Percentiles rank a stretch among this genome's conserved stretches.
Evolutionary conservation across 805 yeast species (phyloP).

Genomic region (Barnettozyma californica): DNA sequence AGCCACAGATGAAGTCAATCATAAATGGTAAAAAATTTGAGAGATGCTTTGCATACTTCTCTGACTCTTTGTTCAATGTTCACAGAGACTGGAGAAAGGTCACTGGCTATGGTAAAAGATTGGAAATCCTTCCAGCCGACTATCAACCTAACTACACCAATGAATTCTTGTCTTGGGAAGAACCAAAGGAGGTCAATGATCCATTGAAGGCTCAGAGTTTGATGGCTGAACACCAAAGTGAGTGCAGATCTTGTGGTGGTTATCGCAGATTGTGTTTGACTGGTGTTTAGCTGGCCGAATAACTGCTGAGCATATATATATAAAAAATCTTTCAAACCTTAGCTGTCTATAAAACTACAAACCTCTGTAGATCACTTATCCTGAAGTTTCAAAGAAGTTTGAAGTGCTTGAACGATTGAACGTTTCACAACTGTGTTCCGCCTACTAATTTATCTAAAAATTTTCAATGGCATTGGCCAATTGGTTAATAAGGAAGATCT

Average conservation of each 20-base stretch:
- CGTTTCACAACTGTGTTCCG: too few species aligned
- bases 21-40: constrained; percentile 42
- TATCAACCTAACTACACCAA: constrained; percentile 46
- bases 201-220: constrained; percentile 43
- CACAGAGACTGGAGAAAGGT: constrained; percentile 55
- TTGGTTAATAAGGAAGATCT: too few species aligned
- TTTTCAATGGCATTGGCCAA: too few species aligned
- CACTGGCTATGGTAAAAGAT: constrained; percentile 49
- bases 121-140: constrained; percentile 45
- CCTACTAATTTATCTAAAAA: too few species aligned
- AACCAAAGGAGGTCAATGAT: constrained; percentile 42
- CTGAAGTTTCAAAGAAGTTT: too few species aligned
- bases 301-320: too few species aligned
- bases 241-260: constrained; percentile 43
- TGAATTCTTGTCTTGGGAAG: constrained; percentile 44
- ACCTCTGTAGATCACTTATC: too few species aligned
- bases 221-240: constrained; percentile 42
- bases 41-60: constrained; percentile 51
- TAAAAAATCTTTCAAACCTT: too few species aligned
- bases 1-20: constrained; percentile 39
- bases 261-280: constrained; percentile 35
- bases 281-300: background rate
- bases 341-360: too few species aligned
- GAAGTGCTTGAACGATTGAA: too few species aligned
- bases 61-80: constrained; percentile 46